Evolutionary conservation across 2,329 filamentous ascomycete genomes (phyloP), one percentile per base, ranked within the genome.

Genomic region (Botrytis byssoidea): DNA sequence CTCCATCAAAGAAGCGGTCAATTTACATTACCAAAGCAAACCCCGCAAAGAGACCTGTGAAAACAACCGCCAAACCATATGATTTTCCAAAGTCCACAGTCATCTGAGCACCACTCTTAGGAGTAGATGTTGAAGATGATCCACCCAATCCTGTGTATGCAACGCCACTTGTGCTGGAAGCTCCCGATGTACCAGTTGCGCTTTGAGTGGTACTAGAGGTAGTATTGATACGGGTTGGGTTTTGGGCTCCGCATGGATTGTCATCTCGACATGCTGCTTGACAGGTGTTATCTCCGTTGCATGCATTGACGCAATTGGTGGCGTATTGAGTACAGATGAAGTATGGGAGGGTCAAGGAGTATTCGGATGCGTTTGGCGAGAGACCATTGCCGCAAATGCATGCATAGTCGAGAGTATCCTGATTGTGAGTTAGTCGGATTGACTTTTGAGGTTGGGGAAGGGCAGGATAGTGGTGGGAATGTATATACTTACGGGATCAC

Each of bases 271-370:
- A 95, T 72, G 83, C 78, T 74, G 83, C 82, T n/a, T 86, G 82
- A 81, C 92, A 94, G n/a, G 79, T 75, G 77, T 86, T 86, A 82
- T 91, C 85, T 76, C 83, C 81, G 48, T 83, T 84, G 83, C 92
- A 94, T 74, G 75, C 82, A 3, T 77, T 80, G 20, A 92, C 89
- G 81, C 92, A 94, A 83, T 93, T 88, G 81, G 85, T 89, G 10
- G 89, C 91, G 86, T 88, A 93, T 83, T 92, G 86, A 65, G 86
- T 86, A 87, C 93, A 96, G 78, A 90, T 86, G 84, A 90, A 93
- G 87, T 89, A 95, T 48, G 93, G 93, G 40, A 96, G 85, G 1
- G 93, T 95, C 78, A 93, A 86, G 32, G 90, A 91, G 87, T 92
- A 96, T 83, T 95, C 87, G 79, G 91, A 89, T 67, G 93, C 83